Percentiles rank a stretch among this genome's conserved stretches.
phyloP scores from a whole-genome alignment of 306 rosid genomes.

The Castanea mollissima region DNA sequence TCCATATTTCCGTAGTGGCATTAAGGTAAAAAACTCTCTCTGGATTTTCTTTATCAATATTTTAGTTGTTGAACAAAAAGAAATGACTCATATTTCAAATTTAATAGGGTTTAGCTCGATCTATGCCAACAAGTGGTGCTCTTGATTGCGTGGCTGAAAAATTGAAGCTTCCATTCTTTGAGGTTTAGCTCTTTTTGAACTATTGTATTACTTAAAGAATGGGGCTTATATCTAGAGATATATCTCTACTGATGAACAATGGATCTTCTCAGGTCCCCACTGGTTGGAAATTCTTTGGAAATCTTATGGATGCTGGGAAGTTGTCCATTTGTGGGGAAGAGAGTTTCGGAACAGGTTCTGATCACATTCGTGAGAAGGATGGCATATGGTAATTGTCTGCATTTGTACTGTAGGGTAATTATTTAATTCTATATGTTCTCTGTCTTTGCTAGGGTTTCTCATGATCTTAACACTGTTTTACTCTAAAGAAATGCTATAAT shows the following conservation, averaged over 20 bases:
- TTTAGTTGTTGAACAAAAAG: slow-evolving; percentile 3
- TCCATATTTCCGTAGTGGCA: slow-evolving; percentile 73
- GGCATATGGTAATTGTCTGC: slow-evolving; percentile 80
- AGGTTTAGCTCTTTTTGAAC: slow-evolving; percentile 44
- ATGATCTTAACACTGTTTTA: neutral
- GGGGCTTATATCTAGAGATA: slow-evolving; percentile 1
- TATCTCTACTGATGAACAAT: slow-evolving; percentile 27
- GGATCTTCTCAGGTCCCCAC: slow-evolving; percentile 76
- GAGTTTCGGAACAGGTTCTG: slow-evolving; percentile 98
- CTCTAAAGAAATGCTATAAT: neutral
- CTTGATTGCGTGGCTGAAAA: slow-evolving; percentile 89
- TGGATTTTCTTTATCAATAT: neutral
- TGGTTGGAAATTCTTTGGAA: slow-evolving; percentile 98
- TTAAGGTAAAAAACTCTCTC: slow-evolving; percentile 54
- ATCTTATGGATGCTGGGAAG: slow-evolving; percentile 97
- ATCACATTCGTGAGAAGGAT: slow-evolving; percentile 98
- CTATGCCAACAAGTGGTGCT: slow-evolving; percentile 99
- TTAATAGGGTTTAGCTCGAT: slow-evolving; percentile 86
- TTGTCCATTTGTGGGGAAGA: slow-evolving; percentile 96
- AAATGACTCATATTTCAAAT: slow-evolving; percentile 20
- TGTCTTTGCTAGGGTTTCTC: neutral
- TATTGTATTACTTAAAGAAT: slow-evolving; percentile 17
- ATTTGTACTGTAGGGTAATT: slow-evolving; percentile 11
- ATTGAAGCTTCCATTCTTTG: slow-evolving; percentile 83
- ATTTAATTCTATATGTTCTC: neutral